Base-by-base conservation (phyloP, 2,329 filamentous ascomycete species). In the Aspergillus carbonarius region DNA sequence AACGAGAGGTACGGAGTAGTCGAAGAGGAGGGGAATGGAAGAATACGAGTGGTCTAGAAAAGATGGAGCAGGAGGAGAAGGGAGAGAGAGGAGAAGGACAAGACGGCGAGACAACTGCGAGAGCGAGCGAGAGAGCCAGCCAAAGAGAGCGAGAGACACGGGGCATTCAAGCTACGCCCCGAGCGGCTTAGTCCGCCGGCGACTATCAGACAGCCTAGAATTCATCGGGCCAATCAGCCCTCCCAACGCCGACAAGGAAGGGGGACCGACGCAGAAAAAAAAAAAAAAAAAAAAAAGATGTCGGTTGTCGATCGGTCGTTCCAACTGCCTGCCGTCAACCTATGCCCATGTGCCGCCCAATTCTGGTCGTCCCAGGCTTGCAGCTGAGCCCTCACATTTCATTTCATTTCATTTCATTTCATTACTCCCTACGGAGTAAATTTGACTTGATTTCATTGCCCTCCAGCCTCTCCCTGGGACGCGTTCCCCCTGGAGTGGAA, bases 1-100 rank as follows among this genome's bases (percentile, higher is more conserved):
- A 32, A 32, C 30, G 30, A 40, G 60, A 57, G 59, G 55, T 60
- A 50, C n/a, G 55, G 57, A 47, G 55, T 46, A 56, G 54, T 47
- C 55, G 27, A 50, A 51, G 47, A 59, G 51, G 50, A 48, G 51
- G 54, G 59, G 55, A 51, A 56, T 23, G 37, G 48, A 53, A 32
- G 37, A 42, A 40, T 10, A 25, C 9, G 20, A 27, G 25, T 35
- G 40, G 30, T 32, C 30, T 32, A 32, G 27, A 23, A 50, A 44
- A 42, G 53, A 42, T 25, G 47, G 47, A 52, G 48, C 34, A 60
- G 53, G 48, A 49, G 20, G 46, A 49, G 50, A 20, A 54, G 39
- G 52, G 56, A 32, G 51, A 59, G 35, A 39, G 50, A 54, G 52
- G 47, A 39, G 17, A 25, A 46, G 34, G 30, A 27, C 10, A 40